Evolutionary conservation across 2,329 filamentous ascomycete species (phyloP).

Genomic region (Colletotrichum truncatum): DNA sequence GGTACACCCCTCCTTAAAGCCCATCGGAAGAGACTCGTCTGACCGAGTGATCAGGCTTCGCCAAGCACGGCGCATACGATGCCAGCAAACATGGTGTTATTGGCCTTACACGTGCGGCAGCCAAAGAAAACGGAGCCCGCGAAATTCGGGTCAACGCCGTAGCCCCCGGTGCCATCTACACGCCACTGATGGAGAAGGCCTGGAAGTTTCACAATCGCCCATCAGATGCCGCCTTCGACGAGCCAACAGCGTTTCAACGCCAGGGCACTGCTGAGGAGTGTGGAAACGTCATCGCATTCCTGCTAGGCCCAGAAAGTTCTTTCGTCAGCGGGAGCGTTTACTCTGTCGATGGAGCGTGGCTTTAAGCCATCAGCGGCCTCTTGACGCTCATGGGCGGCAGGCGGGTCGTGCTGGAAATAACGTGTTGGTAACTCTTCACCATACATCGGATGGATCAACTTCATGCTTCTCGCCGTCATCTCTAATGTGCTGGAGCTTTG

Average conservation of each 20-base stretch:
- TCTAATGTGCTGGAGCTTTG: conserved; percentile 77
- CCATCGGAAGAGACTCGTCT: background rate
- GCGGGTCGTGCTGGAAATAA: background rate
- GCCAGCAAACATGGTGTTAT: conserved; percentile 50
- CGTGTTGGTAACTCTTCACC: conserved; percentile 58
- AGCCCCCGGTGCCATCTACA: conserved; percentile 57
- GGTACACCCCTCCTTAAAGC: conserved; percentile 31
- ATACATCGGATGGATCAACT: conserved; percentile 87
- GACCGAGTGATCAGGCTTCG: conserved; percentile 35
- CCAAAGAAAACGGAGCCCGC: conserved; percentile 50
- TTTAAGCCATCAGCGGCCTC: conserved; percentile 34
- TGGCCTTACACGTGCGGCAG: conserved; percentile 46
- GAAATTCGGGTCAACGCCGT: conserved; percentile 57
- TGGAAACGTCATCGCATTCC: conserved; percentile 55
- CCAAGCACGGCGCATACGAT: conserved; percentile 46
- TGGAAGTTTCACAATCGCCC: conserved; percentile 45
- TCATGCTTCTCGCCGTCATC: conserved; percentile 81
- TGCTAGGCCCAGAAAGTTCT: conserved; percentile 55
- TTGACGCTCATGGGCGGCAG: background rate
- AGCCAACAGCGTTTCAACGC: conserved; percentile 51
- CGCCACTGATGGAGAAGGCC: conserved; percentile 55
- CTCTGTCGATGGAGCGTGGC: conserved; percentile 55
- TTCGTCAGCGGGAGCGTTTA: conserved; percentile 58
- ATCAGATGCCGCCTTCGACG: conserved; percentile 50
- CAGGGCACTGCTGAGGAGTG: conserved; percentile 58